Evolutionary conservation across 176 grass and related monocot species (phyloP).

Genomic region (Triticum turgidum): DNA sequence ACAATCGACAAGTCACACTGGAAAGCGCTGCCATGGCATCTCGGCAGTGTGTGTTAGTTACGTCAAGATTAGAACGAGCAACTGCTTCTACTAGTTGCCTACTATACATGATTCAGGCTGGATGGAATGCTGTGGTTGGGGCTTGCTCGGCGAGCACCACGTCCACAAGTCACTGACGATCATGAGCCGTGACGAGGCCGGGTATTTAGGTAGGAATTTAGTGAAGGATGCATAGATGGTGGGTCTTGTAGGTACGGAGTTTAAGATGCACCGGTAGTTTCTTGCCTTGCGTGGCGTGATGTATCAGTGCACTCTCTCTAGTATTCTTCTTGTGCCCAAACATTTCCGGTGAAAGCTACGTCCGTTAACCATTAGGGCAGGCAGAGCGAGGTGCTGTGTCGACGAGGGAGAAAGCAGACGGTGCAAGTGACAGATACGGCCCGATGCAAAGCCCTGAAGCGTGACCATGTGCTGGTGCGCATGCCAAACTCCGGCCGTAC

Average conservation of each 20-base stretch:
- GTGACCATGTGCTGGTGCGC: not conserved
- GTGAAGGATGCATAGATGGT: not conserved
- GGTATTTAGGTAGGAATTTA: not conserved
- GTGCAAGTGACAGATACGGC: not conserved
- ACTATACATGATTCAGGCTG: too few species aligned
- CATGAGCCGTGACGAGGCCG: not conserved
- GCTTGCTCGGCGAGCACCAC: not conserved
- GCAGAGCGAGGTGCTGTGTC: not conserved
- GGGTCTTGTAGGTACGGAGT: not conserved
- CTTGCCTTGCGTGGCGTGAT: not conserved
- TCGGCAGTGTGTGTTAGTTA: not conserved
- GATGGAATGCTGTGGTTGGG: not conserved
- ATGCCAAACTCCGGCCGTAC: constrained; percentile 25
- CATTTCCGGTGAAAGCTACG: not conserved
- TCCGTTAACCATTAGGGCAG: not conserved
- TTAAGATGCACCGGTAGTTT: not conserved
- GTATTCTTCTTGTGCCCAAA: not conserved
- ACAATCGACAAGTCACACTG: not conserved
- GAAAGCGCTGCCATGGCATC: not conserved
- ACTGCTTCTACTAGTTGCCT: too few species aligned
- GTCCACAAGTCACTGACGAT: not conserved
- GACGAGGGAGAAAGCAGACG: not conserved
- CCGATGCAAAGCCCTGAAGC: not conserved
- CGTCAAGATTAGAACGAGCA: not conserved
- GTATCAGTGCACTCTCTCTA: not conserved